A percentile compares a stretch with the other conserved stretches of the same genome.
These are phyloP conservation scores for Monosporascus ibericus DNA, from an alignment of 2,329 filamentous ascomycete genomes.

Conservation along the genomic window DNA sequence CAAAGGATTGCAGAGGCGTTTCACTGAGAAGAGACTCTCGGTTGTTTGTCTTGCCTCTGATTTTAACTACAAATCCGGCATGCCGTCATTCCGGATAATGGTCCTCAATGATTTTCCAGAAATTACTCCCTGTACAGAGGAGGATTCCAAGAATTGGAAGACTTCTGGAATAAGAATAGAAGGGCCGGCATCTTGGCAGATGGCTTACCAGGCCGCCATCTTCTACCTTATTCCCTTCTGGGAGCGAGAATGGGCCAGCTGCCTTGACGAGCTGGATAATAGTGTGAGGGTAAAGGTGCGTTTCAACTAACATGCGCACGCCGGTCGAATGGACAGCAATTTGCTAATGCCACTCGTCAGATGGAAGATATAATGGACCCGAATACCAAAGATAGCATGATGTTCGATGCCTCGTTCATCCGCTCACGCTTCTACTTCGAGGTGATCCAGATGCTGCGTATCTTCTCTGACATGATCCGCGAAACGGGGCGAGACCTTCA, in stretches of 20 bases:
- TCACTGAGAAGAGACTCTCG: neutral
- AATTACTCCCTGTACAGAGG: neutral
- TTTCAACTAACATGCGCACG: neutral
- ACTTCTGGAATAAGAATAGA: neutral
- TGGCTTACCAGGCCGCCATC: neutral
- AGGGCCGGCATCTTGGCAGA: neutral
- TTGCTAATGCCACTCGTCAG: neutral
- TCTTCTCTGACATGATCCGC: neutral
- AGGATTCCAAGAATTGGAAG: neutral
- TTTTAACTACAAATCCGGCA: neutral
- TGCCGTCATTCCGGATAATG: neutral
- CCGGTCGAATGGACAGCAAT: no score
- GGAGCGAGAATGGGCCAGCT: neutral
- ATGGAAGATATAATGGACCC: neutral
- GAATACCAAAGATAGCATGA: neutral
- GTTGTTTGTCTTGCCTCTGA: neutral
- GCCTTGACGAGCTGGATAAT: neutral
- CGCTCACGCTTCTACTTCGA: neutral
- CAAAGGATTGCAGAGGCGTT: neutral
- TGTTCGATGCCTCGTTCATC: neutral
- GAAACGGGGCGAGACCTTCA: neutral
- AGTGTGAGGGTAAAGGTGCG: neutral
- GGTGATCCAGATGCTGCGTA: neutral
- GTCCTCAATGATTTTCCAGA: neutral
- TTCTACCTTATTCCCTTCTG: neutral